A percentile compares a stretch with the other conserved stretches of the same genome.
phyloP scores from a whole-genome alignment of 441 rosid genomes.

The Adansonia rubrostipa region DNA sequence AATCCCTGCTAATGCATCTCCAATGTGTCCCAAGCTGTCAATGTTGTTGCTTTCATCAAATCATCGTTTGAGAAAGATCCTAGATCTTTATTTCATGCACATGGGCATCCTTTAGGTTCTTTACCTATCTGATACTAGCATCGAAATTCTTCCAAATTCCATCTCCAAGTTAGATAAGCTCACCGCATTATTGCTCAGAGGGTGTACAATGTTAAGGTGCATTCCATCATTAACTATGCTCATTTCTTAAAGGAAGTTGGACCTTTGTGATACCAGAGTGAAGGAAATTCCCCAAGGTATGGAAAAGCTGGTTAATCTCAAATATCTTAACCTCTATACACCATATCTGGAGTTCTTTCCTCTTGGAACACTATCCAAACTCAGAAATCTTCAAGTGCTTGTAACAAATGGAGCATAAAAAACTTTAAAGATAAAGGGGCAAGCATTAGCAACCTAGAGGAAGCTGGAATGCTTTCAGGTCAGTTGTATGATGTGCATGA shows the following conservation, averaged over 20 bases:
- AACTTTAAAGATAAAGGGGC: background rate
- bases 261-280: background rate
- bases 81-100: background rate
- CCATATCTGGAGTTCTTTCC: background rate
- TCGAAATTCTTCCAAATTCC: background rate
- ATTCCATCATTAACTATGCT: background rate
- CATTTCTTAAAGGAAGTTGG: background rate
- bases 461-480: background rate
- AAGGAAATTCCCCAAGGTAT: background rate
- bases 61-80: background rate
- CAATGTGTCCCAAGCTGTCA: background rate
- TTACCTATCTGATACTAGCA: slow-evolving; percentile 20
- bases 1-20: background rate
- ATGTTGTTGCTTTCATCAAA: background rate
- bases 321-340: background rate
- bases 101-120: slow-evolving; percentile 5
- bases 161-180: background rate
- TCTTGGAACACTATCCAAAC: background rate
- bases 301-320: background rate
- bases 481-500: background rate
- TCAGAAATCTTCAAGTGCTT: slow-evolving; percentile 6
- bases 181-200: background rate
- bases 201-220: background rate
- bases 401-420: background rate
- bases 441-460: background rate